Conservation (phyloP, 805 yeast species). For the Kockiozyma suomiensis region DNA sequence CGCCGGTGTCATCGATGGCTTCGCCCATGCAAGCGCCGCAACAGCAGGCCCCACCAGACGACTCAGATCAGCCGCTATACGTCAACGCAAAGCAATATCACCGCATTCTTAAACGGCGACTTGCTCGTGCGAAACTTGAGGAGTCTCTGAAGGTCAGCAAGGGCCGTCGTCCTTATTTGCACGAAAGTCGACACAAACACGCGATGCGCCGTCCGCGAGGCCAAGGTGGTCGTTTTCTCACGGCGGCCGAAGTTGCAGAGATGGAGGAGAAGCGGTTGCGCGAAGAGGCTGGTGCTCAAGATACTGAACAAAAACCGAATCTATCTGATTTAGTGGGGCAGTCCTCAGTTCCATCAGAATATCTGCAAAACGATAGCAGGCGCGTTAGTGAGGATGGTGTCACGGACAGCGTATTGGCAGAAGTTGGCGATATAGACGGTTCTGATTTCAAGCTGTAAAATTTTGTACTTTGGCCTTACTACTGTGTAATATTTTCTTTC, state of each 20-base stretch:
- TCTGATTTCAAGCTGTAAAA: slow-evolving; percentile 8
- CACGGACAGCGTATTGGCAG: background rate
- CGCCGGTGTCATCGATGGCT: slow-evolving; percentile 22
- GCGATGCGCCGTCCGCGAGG: slow-evolving; percentile 99
- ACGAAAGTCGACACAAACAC: slow-evolving; percentile 96
- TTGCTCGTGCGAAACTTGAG: slow-evolving; percentile 91
- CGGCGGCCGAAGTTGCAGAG: slow-evolving; percentile 82
- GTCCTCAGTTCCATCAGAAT: slow-evolving; percentile 2
- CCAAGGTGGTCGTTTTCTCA: slow-evolving; percentile 94
- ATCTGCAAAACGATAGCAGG: background rate
- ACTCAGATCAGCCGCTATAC: slow-evolving; percentile 85
- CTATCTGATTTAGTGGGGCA: background rate
- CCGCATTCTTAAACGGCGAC: slow-evolving; percentile 86
- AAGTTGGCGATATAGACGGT: slow-evolving; percentile 9
- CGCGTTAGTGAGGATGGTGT: background rate
- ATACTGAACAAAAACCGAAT: background rate
- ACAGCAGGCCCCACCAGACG: slow-evolving; percentile 19
- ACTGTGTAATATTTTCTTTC: background rate
- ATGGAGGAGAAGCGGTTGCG: slow-evolving; percentile 46
- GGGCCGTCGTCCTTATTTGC: slow-evolving; percentile 90
- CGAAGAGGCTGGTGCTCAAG: slow-evolving; percentile 37
- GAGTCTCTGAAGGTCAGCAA: slow-evolving; percentile 62
- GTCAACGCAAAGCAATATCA: slow-evolving; percentile 98
- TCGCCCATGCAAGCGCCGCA: slow-evolving; percentile 18
- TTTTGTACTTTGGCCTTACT: background rate